Conservation (phyloP, 1,139 yeast species). For the Protomyces lactucae-debilis region DNA sequence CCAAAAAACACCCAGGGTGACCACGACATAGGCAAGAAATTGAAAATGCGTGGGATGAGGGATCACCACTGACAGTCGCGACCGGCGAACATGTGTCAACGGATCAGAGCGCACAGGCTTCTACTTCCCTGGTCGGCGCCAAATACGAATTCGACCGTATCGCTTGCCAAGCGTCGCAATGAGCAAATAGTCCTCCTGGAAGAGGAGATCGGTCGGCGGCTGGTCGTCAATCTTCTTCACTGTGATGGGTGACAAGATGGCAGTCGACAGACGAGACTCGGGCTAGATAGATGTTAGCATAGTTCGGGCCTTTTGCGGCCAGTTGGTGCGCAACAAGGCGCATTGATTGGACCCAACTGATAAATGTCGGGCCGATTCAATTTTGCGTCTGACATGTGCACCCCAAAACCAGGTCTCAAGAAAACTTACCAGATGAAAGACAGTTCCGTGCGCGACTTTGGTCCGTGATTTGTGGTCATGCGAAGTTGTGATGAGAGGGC, state of each 20-base stretch:
- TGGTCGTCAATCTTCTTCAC: conserved; percentile 32
- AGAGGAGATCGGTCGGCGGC: conserved; percentile 30
- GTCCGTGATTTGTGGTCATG: not conserved
- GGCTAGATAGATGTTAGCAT: not conserved
- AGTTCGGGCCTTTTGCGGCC: too few species aligned
- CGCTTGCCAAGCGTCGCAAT: conserved; percentile 27
- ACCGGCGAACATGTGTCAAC: too few species aligned
- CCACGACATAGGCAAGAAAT: not conserved
- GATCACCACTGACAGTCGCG: not conserved
- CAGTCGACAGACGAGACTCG: conserved; percentile 32
- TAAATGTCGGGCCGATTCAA: not conserved
- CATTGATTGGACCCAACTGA: too few species aligned
- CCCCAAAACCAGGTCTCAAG: not conserved
- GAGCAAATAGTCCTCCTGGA: conserved; percentile 31
- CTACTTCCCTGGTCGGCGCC: conserved; percentile 6
- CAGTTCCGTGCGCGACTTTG: conserved; percentile 29
- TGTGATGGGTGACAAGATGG: conserved; percentile 33
- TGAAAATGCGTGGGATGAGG: not conserved
- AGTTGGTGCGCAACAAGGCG: too few species aligned
- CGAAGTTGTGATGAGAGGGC: conserved; percentile 17
- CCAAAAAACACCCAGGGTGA: too few species aligned
- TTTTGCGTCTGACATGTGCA: not conserved
- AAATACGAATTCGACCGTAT: conserved; percentile 10
- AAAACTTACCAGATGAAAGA: conserved; percentile 29
- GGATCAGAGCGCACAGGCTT: not conserved